Evolutionary conservation across 352 stramenopile genomes (phyloP).

Genomic region (Phytophthora nicotianae): DNA sequence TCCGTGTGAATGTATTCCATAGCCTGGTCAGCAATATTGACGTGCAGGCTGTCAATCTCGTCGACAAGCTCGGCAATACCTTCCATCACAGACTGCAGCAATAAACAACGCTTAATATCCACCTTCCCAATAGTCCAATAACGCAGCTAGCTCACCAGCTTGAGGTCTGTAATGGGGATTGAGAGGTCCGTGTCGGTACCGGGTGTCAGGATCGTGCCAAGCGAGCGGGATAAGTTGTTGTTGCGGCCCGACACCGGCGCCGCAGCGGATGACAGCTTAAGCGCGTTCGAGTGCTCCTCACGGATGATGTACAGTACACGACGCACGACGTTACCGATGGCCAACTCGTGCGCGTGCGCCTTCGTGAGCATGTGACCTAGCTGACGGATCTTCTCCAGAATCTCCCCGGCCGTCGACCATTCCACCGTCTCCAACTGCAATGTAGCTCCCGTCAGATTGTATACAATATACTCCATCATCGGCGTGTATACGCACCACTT

Average conservation of each 20-base stretch:
- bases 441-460: not conserved
- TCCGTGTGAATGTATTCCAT: constrained; percentile 97
- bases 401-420: constrained; percentile 80
- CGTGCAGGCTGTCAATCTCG: constrained; percentile 95
- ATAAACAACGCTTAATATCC: not conserved
- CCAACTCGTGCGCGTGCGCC: constrained; percentile 80
- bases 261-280: constrained; percentile 50
- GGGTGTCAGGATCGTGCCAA: constrained; percentile 82
- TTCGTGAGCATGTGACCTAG: constrained; percentile 85
- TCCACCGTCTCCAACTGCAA: constrained; percentile 75
- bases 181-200: constrained; percentile 83
- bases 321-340: constrained; percentile 90
- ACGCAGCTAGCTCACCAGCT: constrained; percentile 47
- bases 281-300: constrained; percentile 81
- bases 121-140: not conserved
- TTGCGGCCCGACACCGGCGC: constrained; percentile 41
- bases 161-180: constrained; percentile 83
- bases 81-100: constrained; percentile 91
- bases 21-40: constrained; percentile 96
- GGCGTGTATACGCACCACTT: constrained; percentile 55
- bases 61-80: constrained; percentile 94
- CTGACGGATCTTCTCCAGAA: constrained; percentile 85
- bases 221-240: constrained; percentile 73
- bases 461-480: constrained; percentile 9
- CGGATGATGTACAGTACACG: constrained; percentile 91